Evolutionary conservation across 495 filamentous ascomycete genomes (phyloP), one percentile per base, ranked within the genome.

Genomic region (Thozetella sp.): DNA sequence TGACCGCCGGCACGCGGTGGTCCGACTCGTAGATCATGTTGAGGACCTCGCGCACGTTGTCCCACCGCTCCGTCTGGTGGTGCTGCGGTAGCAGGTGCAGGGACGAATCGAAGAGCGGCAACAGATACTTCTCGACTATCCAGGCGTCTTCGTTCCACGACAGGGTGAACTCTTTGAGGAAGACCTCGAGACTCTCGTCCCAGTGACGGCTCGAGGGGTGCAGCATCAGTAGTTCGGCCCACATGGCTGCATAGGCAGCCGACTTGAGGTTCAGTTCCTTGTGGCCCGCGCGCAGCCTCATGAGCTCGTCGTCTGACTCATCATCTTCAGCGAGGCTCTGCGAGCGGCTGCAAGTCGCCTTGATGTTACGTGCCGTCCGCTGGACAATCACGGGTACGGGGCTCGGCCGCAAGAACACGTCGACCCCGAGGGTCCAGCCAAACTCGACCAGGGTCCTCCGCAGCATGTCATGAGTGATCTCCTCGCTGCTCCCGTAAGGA

Each of bases 341-440:
- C 60, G 76, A 75, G 25, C 70, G 71, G 50, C 71, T 68, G 51
- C 76, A 70, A 0, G 77, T 76, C 2, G 77, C 73, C 58, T 89
- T 76, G 58, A 98, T 95, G 70, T 96, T 97, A 57, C 88, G 88
- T 26, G 88, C 89, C 26, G 87, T 90, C 52, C 93, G 85, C 57
- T 91, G 77, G 45, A 94, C 83, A 52, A 96, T 88, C 45, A 90
- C 84, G 0, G 83, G 73, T 23, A 83, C 83, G 4, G 74, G 71
- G 11, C 90, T 85, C 15, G 86, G 79, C 9, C 75, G 75, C 15
- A 96, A 76, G 46, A 88, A 87, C 2, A 72, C 71, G 1, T 78
- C 70, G 55, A 88, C 79, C 2, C 88, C 79, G 2, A 67, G 57
- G 3, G 82, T 73, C 43, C 88, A 82, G 11, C 90, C 91, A 57